Evolutionary conservation across 2,329 filamentous ascomycete genomes (phyloP), one percentile per base, ranked within the genome.

Genomic region (Tolypocladium nubicola): DNA sequence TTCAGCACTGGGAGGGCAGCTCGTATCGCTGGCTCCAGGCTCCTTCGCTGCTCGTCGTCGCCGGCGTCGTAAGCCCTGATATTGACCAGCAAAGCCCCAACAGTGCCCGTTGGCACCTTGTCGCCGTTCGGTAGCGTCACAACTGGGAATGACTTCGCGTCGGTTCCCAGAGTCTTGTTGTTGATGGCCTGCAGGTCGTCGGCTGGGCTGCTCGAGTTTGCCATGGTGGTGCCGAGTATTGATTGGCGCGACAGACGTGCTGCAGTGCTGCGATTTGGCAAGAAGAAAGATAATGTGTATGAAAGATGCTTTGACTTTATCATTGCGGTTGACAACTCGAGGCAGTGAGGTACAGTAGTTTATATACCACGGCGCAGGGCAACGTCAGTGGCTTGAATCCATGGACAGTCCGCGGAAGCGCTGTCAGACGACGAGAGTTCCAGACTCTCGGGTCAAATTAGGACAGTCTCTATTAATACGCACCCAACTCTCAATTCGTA

Each of bases 1-100:
- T 38, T 39, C 53, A 61, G 55, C 14, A 61, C 60, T 7, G 58
- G 57, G 23, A 61, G 38, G 6, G 57, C 52, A 19, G 60, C 60
- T 21, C 49, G 52, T 3, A 61, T 57, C 2, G 60, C 60, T 30
- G 33, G 38, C 38, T 49, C 55, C 30, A 59, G 53, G 13, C 33
- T 19, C n/a, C 8, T 52, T 54, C 54, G 49, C 21, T 38, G 49
- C 35, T 26, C 38, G 30, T 23, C 21, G 13, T 35, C 57, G 52
- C 37, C 57, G 49, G 4, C 57, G 50, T 60, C 56, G 56, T 60
- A 61, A 9, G 58, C 56, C 21, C 47, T 55, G 30, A 61, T 56
- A 39, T 61, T 60, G 54, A 61, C 56, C 33, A 60, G 40, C 11
- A 61, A 37, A 11, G 60, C 60, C 16, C 60, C 58, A 33, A 61